Evolutionary conservation across 768 basidiomycete genomes (phyloP).

Genomic region (Boletus reticuloceps): DNA sequence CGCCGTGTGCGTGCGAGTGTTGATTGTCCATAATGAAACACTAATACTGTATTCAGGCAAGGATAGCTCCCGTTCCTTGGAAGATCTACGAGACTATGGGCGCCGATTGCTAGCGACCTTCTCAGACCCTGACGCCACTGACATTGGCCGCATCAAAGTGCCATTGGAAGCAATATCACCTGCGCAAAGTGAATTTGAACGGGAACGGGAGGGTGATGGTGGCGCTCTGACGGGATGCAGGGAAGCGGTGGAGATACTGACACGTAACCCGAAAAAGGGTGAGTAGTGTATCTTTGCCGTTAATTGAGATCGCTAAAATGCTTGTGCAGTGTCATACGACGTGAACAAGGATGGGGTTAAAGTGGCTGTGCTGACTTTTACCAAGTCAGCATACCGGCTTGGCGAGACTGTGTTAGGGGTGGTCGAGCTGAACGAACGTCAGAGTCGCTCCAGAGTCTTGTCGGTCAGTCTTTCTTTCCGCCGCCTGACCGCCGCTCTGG

Average conservation of each 20-base stretch:
- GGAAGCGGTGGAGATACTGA: slow-evolving; percentile 89
- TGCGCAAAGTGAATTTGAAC: slow-evolving; percentile 23
- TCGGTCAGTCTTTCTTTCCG: slow-evolving; percentile 51
- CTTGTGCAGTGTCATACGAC: slow-evolving; percentile 82
- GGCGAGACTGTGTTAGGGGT: slow-evolving; percentile 92
- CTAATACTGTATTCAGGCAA: slow-evolving; percentile 12
- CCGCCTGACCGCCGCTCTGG: background rate
- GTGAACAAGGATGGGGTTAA: slow-evolving; percentile 90
- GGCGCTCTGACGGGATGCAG: slow-evolving; percentile 56
- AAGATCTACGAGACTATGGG: slow-evolving; percentile 54
- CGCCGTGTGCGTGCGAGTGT: slow-evolving; percentile 16
- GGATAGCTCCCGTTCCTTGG: slow-evolving; percentile 29
- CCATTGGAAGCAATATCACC: slow-evolving; percentile 27
- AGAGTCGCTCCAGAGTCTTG: slow-evolving; percentile 71
- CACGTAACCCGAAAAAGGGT: slow-evolving; percentile 89
- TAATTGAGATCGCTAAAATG: background rate
- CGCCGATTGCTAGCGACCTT: slow-evolving; percentile 47
- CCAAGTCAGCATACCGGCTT: slow-evolving; percentile 86
- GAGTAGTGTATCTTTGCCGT: slow-evolving; percentile 14
- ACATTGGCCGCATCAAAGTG: slow-evolving; percentile 24
- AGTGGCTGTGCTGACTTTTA: slow-evolving; percentile 89
- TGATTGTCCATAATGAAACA: background rate
- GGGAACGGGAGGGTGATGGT: slow-evolving; percentile 41
- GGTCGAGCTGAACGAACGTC: slow-evolving; percentile 77
- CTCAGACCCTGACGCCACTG: slow-evolving; percentile 30